Base-by-base conservation (phyloP, 345 rosid species). In the Arabidopsis arenosa region DNA sequence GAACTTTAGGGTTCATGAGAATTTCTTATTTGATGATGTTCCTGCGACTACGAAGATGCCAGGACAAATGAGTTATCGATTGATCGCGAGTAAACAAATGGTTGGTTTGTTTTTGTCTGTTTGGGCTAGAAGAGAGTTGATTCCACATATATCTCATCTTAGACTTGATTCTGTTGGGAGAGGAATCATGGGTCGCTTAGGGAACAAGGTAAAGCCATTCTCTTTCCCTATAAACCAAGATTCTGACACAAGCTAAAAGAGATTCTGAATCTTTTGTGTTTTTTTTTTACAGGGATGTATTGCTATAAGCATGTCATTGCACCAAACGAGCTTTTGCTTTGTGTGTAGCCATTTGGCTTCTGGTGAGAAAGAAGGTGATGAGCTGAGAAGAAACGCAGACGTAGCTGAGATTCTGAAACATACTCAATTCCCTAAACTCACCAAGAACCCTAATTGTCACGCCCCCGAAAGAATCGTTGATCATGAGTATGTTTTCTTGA, bases 331-430 rank as follows among this genome's bases (percentile, higher is more conserved):
- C 84, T 86, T 95, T 78, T 95, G 98, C 88, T 90, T 95, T 73
- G 91, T 93, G 39, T 93, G 98, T 83, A 84, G 96, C 45, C 99
- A 91, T 83, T 82, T 96, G 67, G 99, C 98, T 67, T 93, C 99
- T 0, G 97, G 99, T 17, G 97, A 96, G 85, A 96, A 88, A 75
- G 99, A 93, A 61, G 97, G 99, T 3, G 97, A 96, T 51, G 99
- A 91, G 83, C 81, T 93, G 26, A 91, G 78, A 81, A 83, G 99
- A 70, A 96, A 96, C 52, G 84, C 98, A 0, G 99, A 96, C 44
- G 96, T 91, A 21, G 74, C 85, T 35, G 98, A 96, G 80, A 93
- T 96, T 45, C 80, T 91, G 9, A 96, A 85, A 78, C 83, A 81
- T 84, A 81, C 87, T 62, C 93, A 87, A 44, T 96, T 96, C 72